These are phyloP conservation scores for Apium graveolens DNA, from an alignment of 129 eudicot genomes.

Conservation along the genomic window DNA sequence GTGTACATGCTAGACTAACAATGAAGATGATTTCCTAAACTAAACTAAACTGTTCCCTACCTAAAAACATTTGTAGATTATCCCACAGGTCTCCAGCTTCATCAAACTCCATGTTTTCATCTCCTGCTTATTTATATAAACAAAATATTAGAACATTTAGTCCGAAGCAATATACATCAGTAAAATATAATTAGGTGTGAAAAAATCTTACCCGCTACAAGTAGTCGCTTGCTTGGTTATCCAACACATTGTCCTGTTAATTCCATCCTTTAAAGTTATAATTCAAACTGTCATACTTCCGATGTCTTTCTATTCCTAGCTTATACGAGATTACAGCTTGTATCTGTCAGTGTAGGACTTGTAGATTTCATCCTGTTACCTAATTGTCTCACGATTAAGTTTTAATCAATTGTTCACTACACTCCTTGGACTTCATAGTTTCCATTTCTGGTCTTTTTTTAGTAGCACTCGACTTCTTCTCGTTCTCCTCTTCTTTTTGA, in stretches of 20 bases:
- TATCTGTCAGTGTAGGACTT: neutral
- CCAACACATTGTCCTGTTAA: neutral
- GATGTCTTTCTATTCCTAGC: neutral
- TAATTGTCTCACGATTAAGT: neutral
- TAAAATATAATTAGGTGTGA: neutral
- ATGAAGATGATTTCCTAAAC: neutral
- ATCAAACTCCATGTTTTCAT: neutral
- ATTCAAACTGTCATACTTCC: neutral
- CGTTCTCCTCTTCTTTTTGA: conserved; percentile 45
- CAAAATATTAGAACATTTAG: neutral
- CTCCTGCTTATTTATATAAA: neutral
- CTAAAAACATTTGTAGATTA: neutral
- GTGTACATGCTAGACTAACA: conserved; percentile 4
- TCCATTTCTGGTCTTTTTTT: conserved; percentile 18
- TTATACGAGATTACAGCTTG: neutral
- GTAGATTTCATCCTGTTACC: conserved; percentile 1
- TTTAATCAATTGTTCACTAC: conserved; percentile 14
- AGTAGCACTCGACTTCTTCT: conserved; percentile 22
- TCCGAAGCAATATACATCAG: neutral
- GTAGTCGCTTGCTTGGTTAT: neutral
- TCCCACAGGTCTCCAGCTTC: neutral
- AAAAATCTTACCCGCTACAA: conserved; percentile 1
- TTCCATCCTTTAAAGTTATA: neutral
- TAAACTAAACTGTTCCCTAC: neutral
- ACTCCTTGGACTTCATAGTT: conserved; percentile 15